Conservation (phyloP, 768 basidiomycete species). For the Trametes gibbosa region DNA sequence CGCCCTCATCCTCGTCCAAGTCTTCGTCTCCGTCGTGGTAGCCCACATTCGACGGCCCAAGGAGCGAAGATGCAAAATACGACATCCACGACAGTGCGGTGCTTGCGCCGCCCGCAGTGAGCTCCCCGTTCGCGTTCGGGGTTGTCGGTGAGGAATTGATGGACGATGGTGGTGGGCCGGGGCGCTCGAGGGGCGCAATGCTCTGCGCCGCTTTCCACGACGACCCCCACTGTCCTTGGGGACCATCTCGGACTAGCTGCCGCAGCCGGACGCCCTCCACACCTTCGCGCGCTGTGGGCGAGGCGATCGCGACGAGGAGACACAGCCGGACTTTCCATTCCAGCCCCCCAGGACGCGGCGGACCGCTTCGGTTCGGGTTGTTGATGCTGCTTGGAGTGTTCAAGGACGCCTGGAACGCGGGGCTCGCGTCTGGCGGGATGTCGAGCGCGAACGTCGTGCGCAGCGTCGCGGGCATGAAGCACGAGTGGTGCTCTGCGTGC, state of each 20-base stretch:
- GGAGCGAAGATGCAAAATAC: constrained; percentile 39
- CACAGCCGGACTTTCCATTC: constrained; percentile 89
- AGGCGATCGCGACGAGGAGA: constrained; percentile 75
- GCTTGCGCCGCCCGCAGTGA: constrained; percentile 6
- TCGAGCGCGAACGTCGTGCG: constrained; percentile 87
- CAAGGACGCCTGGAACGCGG: constrained; percentile 65
- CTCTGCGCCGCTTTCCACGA: constrained; percentile 56
- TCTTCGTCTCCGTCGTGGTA: constrained; percentile 61
- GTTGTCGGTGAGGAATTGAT: constrained; percentile 21
- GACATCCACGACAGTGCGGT: constrained; percentile 38
- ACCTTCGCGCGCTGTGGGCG: constrained; percentile 42
- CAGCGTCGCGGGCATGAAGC: constrained; percentile 66
- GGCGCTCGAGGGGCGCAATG: constrained; percentile 62
- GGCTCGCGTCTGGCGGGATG: constrained; percentile 89
- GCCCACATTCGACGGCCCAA: constrained; percentile 42
- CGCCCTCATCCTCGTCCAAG: constrained; percentile 32
- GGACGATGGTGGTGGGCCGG: constrained; percentile 15
- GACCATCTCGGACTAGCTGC: constrained; percentile 54
- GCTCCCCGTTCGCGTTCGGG: constrained; percentile 21
- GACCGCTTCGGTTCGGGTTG: constrained; percentile 20
- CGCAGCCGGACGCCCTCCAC: constrained; percentile 53
- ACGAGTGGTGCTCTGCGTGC: constrained; percentile 84
- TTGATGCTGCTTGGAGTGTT: constrained; percentile 35
- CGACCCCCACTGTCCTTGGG: constrained; percentile 68
- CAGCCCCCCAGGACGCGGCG: constrained; percentile 58